Evolutionary conservation across 148 eudicot species (phyloP).

Genomic region (Arctostaphylos glauca): DNA sequence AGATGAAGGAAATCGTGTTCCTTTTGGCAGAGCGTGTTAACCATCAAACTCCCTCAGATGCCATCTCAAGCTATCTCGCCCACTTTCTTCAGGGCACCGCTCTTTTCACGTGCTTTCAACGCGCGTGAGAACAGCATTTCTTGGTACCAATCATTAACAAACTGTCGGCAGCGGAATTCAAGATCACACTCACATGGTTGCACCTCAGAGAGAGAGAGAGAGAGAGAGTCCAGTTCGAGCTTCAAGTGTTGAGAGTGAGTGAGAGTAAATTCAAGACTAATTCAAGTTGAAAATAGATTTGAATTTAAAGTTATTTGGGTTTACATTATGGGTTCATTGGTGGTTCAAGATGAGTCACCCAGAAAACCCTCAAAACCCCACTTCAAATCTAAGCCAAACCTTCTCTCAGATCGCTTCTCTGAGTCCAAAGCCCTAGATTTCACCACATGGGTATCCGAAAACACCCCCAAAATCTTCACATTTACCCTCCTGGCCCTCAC

Average conservation of each 20-base stretch:
- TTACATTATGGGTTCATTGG: conserved; percentile 14
- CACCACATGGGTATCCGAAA: conserved; percentile 25
- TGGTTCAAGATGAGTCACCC: conserved; percentile 29
- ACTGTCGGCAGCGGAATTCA: conserved; percentile 9
- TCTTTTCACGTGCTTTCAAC: conserved; percentile 5
- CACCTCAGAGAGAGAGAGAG: neutral
- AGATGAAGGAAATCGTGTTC: neutral
- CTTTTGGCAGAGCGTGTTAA: neutral
- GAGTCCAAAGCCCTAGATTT: conserved; percentile 22
- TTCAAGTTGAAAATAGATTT: neutral
- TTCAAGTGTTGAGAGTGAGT: neutral
- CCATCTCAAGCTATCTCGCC: neutral
- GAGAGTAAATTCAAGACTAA: neutral
- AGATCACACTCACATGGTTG: neutral
- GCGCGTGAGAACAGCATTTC: conserved; percentile 2
- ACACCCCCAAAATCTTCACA: conserved; percentile 21
- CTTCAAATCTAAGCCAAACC: conserved; percentile 11
- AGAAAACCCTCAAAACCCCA: conserved; percentile 17
- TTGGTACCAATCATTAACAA: neutral
- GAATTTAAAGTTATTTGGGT: neutral
- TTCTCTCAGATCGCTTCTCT: conserved; percentile 19
- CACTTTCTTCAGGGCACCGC: neutral
- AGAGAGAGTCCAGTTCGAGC: neutral
- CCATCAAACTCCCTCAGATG: neutral
- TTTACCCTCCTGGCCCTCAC: conserved; percentile 22